Conservation (phyloP, 768 basidiomycete species). For the Gautieria morchelliformis region DNA sequence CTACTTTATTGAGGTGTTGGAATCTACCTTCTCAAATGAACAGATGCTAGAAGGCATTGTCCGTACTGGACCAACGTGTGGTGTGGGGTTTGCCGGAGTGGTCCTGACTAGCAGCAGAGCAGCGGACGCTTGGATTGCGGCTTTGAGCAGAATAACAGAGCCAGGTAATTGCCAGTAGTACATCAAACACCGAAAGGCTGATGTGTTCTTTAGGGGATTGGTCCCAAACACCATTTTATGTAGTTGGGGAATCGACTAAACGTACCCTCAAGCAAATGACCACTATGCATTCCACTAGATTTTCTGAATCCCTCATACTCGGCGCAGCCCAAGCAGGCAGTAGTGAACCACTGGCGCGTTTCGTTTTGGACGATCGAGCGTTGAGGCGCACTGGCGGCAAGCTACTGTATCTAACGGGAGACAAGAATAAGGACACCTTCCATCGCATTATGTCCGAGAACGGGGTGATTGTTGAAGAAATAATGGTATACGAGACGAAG, state of each 20-base stretch:
- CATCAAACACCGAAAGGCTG: not conserved
- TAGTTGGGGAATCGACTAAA: constrained; percentile 62
- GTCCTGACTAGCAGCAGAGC: constrained; percentile 74
- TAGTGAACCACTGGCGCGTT: constrained; percentile 54
- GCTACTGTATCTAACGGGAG: constrained; percentile 73
- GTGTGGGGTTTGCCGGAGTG: constrained; percentile 39
- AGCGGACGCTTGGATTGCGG: constrained; percentile 59
- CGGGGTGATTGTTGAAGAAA: constrained; percentile 33
- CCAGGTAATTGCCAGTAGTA: not conserved
- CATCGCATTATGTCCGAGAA: constrained; percentile 37
- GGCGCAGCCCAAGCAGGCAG: constrained; percentile 50
- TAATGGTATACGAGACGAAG: constrained; percentile 64
- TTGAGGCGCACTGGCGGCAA: constrained; percentile 9
- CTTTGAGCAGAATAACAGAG: constrained; percentile 17
- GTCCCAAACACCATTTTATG: constrained; percentile 62
- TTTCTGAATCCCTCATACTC: constrained; percentile 21
- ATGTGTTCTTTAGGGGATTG: constrained; percentile 30
- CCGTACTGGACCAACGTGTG: constrained; percentile 23
- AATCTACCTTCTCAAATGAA: constrained; percentile 49
- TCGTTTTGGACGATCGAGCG: constrained; percentile 39
- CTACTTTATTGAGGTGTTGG: constrained; percentile 60
- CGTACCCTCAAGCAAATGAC: constrained; percentile 30
- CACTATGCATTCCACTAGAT: constrained; percentile 10
- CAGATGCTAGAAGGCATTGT: constrained; percentile 35
- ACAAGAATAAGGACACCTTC: constrained; percentile 74